Evolutionary conservation across 768 basidiomycete genomes (phyloP).

Genomic region (Lactifluus volemus): DNA sequence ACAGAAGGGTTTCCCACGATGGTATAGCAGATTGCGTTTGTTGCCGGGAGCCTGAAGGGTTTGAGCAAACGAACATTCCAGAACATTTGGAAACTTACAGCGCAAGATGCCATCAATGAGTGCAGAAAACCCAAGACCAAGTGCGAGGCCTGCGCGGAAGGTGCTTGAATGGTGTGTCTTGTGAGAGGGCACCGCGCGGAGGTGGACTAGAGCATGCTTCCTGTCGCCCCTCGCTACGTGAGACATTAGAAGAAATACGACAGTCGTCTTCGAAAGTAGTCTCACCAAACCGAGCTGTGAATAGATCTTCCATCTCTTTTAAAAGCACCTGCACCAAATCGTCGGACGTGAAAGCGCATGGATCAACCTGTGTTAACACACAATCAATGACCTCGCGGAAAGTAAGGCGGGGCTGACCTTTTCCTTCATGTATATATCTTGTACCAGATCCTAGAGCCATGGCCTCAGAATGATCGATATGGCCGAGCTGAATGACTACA

Average conservation of each 20-base stretch:
- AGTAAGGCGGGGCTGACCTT: constrained; percentile 36
- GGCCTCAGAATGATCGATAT: background rate
- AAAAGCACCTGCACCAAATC: constrained; percentile 56
- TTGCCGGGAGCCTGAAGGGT: constrained; percentile 42
- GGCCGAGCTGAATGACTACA: background rate
- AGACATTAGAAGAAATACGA: background rate
- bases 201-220: constrained; percentile 62
- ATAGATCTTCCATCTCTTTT: constrained; percentile 67
- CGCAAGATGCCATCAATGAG: constrained; percentile 52
- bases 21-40: constrained; percentile 47
- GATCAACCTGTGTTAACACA: constrained; percentile 44
- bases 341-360: constrained; percentile 58
- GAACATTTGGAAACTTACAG: constrained; percentile 35
- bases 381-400: background rate
- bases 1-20: constrained; percentile 66
- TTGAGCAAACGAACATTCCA: background rate
- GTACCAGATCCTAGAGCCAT: constrained; percentile 46
- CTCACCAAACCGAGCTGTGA: constrained; percentile 69
- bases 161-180: constrained; percentile 64
- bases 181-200: constrained; percentile 43
- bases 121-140: constrained; percentile 70
- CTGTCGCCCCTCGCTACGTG: constrained; percentile 53
- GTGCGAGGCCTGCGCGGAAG: constrained; percentile 61
- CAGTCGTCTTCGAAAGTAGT: background rate
- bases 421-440: constrained; percentile 73